Evolutionary conservation across 1,284 basidiomycete species (phyloP).

Genomic region (Tilletia indica): DNA sequence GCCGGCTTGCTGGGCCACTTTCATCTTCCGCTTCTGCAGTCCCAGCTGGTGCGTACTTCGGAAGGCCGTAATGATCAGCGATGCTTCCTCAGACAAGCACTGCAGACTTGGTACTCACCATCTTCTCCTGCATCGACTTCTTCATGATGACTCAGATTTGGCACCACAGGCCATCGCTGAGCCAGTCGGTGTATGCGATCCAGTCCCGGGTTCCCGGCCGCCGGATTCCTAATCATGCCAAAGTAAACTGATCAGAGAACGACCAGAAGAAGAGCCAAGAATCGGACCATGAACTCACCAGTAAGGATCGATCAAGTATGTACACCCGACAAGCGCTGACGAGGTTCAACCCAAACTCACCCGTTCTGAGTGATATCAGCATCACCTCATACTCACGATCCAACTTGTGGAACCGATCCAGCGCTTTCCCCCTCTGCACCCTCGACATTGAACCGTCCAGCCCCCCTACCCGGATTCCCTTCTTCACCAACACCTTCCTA

Average conservation of each 20-base stretch:
- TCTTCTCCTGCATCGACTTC: constrained; percentile 53
- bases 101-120: constrained; percentile 27
- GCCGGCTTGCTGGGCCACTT: constrained; percentile 49
- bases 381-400: constrained; percentile 48
- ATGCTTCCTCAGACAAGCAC: neutral
- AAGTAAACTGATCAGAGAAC: constrained; percentile 24
- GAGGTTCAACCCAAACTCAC: constrained; percentile 69
- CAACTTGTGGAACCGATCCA: constrained; percentile 42
- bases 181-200: constrained; percentile 53
- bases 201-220: constrained; percentile 67
- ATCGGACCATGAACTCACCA: constrained; percentile 65
- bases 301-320: constrained; percentile 90
- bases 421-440: too few species aligned
- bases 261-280: neutral
- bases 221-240: constrained; percentile 73
- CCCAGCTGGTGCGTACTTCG: constrained; percentile 23
- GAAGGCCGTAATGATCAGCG: neutral
- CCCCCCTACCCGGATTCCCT: constrained; percentile 41
- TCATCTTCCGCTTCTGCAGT: constrained; percentile 49
- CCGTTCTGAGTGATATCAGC: constrained; percentile 55
- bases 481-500: constrained; percentile 38
- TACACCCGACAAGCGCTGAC: constrained; percentile 67
- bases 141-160: constrained; percentile 51
- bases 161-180: constrained; percentile 47
- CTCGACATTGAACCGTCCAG: constrained; percentile 52